phyloP scores from a whole-genome alignment of 1,139 yeast genomes.

The Zygotorulaspora mrakii region DNA sequence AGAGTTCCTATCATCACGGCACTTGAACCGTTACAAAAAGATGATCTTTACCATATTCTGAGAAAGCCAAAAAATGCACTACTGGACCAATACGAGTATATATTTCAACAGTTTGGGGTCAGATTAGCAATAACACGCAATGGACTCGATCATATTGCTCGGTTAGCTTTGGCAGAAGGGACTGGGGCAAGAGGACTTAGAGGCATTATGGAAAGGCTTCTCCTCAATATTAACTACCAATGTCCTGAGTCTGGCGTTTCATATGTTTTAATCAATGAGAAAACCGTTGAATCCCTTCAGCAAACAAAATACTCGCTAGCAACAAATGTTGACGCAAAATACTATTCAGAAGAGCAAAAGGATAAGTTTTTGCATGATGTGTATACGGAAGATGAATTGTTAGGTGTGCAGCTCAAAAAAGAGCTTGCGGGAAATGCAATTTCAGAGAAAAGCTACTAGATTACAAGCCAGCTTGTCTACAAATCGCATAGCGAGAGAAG shows the following conservation, averaged over 20 bases:
- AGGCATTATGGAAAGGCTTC: constrained; percentile 48
- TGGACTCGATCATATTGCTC: constrained; percentile 46
- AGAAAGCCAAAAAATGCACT: constrained; percentile 52
- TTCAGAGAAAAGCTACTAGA: neutral
- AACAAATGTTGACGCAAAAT: constrained; percentile 41
- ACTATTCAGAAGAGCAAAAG: constrained; percentile 42
- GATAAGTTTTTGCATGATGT: constrained; percentile 39
- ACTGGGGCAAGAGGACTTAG: constrained; percentile 56
- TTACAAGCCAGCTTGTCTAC: neutral
- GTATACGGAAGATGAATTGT: constrained; percentile 38
- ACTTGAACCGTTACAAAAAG: constrained; percentile 42
- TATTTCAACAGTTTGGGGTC: constrained; percentile 49
- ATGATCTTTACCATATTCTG: constrained; percentile 45
- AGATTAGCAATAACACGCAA: constrained; percentile 44
- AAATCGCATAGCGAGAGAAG: neutral
- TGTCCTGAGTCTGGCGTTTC: constrained; percentile 50
- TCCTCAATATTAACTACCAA: constrained; percentile 50
- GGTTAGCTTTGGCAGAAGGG: constrained; percentile 44
- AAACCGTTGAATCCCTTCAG: constrained; percentile 39
- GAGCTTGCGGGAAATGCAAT: constrained; percentile 30
- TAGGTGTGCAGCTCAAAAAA: constrained; percentile 34
- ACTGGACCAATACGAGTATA: constrained; percentile 46
- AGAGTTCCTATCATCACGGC: constrained; percentile 51
- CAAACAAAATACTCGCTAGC: constrained; percentile 34
- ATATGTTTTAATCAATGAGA: constrained; percentile 43